Evolutionary conservation across 352 stramenopile species (phyloP).

Genomic region (Phytophthora cryptogea): DNA sequence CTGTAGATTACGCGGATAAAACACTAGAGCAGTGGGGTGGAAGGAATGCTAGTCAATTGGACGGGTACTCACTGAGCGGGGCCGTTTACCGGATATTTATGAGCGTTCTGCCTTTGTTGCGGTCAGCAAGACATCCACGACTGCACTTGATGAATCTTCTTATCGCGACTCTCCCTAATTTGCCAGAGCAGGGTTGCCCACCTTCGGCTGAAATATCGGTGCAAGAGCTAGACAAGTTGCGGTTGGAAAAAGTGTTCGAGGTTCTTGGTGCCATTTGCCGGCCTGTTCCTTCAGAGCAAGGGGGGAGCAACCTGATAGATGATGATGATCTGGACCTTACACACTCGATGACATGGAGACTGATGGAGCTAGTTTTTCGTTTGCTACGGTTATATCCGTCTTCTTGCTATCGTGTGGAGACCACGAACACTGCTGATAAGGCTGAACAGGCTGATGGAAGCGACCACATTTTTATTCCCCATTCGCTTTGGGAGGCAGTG

Average conservation of each 20-base stretch:
- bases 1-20: background rate
- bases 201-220: background rate
- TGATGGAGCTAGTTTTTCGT: constrained; percentile 47
- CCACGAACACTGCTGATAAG: background rate
- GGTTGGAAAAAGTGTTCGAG: constrained; percentile 47
- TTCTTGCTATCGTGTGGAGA: constrained; percentile 33
- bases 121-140: constrained; percentile 46
- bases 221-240: constrained; percentile 40
- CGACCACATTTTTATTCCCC: constrained; percentile 36
- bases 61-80: constrained; percentile 47
- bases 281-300: constrained; percentile 16
- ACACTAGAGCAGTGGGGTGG: background rate
- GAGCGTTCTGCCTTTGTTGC: constrained; percentile 55
- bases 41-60: constrained; percentile 6
- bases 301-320: constrained; percentile 11
- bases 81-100: constrained; percentile 48
- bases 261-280: constrained; percentile 43
- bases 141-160: constrained; percentile 69
- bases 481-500: constrained; percentile 43
- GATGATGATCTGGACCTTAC: constrained; percentile 29
- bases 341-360: constrained; percentile 35
- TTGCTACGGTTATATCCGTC: constrained; percentile 43
- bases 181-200: constrained; percentile 30
- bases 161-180: constrained; percentile 32
- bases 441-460: background rate